phyloP scores from a whole-genome alignment of 306 rosid genomes.

The Glycyrrhiza uralensis region DNA sequence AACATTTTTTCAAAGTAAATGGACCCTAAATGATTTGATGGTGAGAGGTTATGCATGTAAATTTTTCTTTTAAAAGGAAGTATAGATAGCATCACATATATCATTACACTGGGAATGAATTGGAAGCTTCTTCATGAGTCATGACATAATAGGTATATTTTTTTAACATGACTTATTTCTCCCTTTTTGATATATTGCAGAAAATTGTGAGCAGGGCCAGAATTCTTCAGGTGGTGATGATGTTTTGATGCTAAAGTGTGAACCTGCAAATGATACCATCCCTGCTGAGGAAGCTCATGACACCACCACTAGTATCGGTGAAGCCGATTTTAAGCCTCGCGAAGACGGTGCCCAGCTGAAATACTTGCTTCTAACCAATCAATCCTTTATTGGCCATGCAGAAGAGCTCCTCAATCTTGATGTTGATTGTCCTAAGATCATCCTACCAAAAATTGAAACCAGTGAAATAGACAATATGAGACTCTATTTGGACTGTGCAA shows the following conservation, averaged over 20 bases:
- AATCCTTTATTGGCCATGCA: slow-evolving; percentile 58
- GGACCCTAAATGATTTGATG: neutral
- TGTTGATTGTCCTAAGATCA: slow-evolving; percentile 32
- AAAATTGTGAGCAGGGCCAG: slow-evolving; percentile 27
- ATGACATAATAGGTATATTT: neutral
- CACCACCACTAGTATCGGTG: neutral
- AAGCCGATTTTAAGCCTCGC: slow-evolving; percentile 1
- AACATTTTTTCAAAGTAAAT: no score
- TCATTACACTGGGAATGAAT: neutral
- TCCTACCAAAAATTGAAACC: slow-evolving; percentile 28
- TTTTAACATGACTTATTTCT: slow-evolving; percentile 10
- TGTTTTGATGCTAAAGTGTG: slow-evolving; percentile 23
- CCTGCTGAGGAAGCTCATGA: slow-evolving; percentile 31
- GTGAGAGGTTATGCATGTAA: neutral
- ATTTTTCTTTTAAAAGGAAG: neutral
- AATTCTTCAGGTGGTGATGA: slow-evolving; percentile 30
- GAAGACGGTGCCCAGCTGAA: slow-evolving; percentile 31
- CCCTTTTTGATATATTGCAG: slow-evolving; percentile 36
- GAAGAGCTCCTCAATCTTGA: slow-evolving; percentile 59
- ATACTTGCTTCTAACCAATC: slow-evolving; percentile 54
- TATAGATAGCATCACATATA: neutral
- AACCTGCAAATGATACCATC: slow-evolving; percentile 24
- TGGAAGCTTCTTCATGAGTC: neutral
- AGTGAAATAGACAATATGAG: slow-evolving; percentile 24
- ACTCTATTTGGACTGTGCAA: slow-evolving; percentile 65